Conservation (phyloP, 2,329 filamentous ascomycete genomes). For the Epichloe typhina region DNA sequence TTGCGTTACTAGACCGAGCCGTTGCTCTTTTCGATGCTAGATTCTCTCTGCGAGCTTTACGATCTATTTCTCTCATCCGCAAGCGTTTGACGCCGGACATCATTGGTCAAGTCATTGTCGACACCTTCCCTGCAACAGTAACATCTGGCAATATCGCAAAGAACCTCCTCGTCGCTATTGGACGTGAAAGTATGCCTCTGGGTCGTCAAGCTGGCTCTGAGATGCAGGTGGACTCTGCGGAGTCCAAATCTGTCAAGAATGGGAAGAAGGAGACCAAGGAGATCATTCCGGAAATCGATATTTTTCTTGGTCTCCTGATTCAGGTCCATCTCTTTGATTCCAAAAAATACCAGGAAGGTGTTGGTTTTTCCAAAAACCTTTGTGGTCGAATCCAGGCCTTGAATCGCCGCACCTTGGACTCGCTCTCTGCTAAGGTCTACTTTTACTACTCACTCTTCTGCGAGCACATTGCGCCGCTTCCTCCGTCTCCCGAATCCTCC, state of each 20-base stretch:
- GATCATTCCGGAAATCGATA: constrained; percentile 71
- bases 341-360: constrained; percentile 67
- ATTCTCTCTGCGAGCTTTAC: constrained; percentile 86
- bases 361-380: constrained; percentile 71
- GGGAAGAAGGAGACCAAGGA: constrained; percentile 61
- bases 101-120: constrained; percentile 64
- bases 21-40: constrained; percentile 87
- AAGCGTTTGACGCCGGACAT: constrained; percentile 79
- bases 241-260: constrained; percentile 41
- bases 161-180: constrained; percentile 57
- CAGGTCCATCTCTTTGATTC: constrained; percentile 84
- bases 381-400: constrained; percentile 74
- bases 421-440: constrained; percentile 87
- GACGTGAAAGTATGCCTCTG: constrained; percentile 51
- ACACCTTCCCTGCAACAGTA: constrained; percentile 56
- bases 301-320: constrained; percentile 74
- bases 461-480: constrained; percentile 76
- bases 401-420: constrained; percentile 89
- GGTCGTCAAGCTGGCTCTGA: constrained; percentile 43
- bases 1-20: constrained; percentile 79
- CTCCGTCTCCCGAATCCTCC: constrained; percentile 78
- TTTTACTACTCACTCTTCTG: constrained; percentile 96
- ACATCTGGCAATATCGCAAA: constrained; percentile 53
- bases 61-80: constrained; percentile 89
- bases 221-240: constrained; percentile 59